Conservation (phyloP, 148 eudicot genomes). For the Bassia scoparia region DNA sequence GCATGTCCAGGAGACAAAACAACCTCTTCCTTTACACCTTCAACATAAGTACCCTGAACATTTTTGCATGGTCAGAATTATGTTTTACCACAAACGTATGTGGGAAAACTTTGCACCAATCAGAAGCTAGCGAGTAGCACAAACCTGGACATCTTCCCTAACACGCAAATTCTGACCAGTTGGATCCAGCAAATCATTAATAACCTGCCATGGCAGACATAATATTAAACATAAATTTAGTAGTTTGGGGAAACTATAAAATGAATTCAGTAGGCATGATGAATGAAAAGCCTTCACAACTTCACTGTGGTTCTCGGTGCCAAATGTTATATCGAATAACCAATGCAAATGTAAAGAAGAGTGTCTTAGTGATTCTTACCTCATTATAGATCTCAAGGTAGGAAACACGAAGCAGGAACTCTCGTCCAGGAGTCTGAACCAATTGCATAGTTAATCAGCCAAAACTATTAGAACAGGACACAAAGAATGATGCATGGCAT, state of each 20-base stretch:
- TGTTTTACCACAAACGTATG: not conserved
- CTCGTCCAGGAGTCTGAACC: constrained; percentile 89
- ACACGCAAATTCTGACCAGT: constrained; percentile 97
- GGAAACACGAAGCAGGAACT: constrained; percentile 91
- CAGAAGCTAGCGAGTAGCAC: constrained; percentile 1
- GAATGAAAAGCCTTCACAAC: not conserved
- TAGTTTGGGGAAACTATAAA: not conserved
- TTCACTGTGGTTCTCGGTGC: not conserved
- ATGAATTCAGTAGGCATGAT: not conserved
- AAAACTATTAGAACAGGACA: constrained; percentile 3
- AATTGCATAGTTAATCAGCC: constrained; percentile 18
- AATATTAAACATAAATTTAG: not conserved
- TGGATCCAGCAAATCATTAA: constrained; percentile 97
- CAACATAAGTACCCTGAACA: constrained; percentile 92
- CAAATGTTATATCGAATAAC: not conserved
- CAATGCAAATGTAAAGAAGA: not conserved
- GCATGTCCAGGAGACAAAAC: constrained; percentile 99
- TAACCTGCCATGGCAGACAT: constrained; percentile 49
- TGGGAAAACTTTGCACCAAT: not conserved
- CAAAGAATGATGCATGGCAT: constrained; percentile 7
- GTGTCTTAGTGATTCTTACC: constrained; percentile 40
- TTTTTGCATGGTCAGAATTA: constrained; percentile 3
- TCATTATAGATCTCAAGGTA: constrained; percentile 97
- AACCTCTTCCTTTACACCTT: constrained; percentile 98
- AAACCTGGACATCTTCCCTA: constrained; percentile 97